A percentile compares a stretch with the other conserved stretches of the same genome.
phyloP scores from a whole-genome alignment of 768 basidiomycete genomes.

The Trametopsis cervina region DNA sequence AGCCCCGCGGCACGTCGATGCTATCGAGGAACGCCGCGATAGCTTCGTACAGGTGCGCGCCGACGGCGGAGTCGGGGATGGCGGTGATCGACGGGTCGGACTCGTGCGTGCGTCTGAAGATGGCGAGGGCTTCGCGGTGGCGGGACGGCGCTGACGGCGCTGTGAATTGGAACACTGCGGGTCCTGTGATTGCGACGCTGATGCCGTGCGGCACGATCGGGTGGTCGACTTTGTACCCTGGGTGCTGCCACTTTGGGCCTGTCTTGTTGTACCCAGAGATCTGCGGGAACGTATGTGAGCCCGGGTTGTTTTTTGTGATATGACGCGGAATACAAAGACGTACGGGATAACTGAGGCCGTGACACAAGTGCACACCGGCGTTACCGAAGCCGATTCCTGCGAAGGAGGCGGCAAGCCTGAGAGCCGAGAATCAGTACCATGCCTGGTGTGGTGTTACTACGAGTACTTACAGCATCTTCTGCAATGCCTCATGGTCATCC shows the following conservation, averaged over 20 bases:
- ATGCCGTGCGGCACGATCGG: conserved; percentile 95
- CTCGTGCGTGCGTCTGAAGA: conserved; percentile 65
- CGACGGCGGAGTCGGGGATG: conserved; percentile 75
- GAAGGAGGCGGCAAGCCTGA: conserved; percentile 83
- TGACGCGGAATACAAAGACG: conserved; percentile 18
- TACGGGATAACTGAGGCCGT: conserved; percentile 86
- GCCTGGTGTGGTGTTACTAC: not conserved
- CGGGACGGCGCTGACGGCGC: conserved; percentile 89
- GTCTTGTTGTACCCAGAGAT: conserved; percentile 93
- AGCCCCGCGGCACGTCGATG: conserved; percentile 78
- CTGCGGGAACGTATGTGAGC: conserved; percentile 28
- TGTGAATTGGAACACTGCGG: conserved; percentile 94
- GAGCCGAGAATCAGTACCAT: not conserved
- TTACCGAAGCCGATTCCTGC: conserved; percentile 96
- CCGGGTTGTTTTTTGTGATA: not conserved
- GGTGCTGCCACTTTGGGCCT: conserved; percentile 86
- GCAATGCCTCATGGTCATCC: conserved; percentile 75
- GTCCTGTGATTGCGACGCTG: conserved; percentile 84
- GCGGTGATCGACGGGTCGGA: conserved; percentile 64
- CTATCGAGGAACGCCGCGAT: conserved; percentile 85
- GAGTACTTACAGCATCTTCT: conserved; percentile 76
- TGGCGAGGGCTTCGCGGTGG: conserved; percentile 81
- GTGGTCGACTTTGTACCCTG: conserved; percentile 77
- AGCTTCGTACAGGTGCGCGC: conserved; percentile 72
- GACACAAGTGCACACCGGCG: conserved; percentile 86